Evolutionary conservation across 129 eudicot genomes (phyloP), one percentile per base, ranked within the genome.

Genomic region (Tagetes erecta): DNA sequence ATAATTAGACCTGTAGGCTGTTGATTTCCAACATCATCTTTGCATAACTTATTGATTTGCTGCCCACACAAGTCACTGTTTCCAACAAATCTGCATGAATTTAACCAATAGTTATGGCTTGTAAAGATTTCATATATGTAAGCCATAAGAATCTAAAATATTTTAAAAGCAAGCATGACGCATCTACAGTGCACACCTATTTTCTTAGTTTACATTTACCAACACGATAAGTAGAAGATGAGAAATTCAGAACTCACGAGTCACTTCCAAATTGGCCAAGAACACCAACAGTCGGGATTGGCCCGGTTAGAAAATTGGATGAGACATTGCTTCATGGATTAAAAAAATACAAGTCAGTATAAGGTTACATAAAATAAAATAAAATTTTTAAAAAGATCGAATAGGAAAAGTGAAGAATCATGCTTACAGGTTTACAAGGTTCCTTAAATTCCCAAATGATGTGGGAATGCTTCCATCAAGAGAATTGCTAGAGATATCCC

Each of bases 401-500:
- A 44, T 63, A 68, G 38, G 72, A 52, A 70, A 80, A 34, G 58
- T n/a, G 27, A 68, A 34, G 20, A 67, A 52, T 35, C 38, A 56
- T 58, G 85, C 91, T 91, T 78, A 94, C 99, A 94, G 81, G 67
- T 57, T 70, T 52, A 68, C 53, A 52, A 94, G 97, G 74, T 87
- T 86, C 81, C 37, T 67, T 79, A 94, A 82, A 75, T 87, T 86
- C 76, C 89, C 96, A 76, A 94, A 85, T 39, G 97, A 84, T 63
- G 93, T 67, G 78, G 99, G 97, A 82, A 94, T 84, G 35, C 74
- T 81, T 80, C 99, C 99, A 69, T 96, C 86, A 49, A 94, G 96
- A 82, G 96, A 88, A 86, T 94, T 94, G 86, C 99, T 91, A 63
- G 99, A 94, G 30, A 94, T 82, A 85, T 94, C 99, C 79, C 99